A percentile compares a stretch with the other conserved stretches of the same genome.
phyloP scores from a whole-genome alignment of 768 basidiomycete genomes.

The Naganishia onofrii region DNA sequence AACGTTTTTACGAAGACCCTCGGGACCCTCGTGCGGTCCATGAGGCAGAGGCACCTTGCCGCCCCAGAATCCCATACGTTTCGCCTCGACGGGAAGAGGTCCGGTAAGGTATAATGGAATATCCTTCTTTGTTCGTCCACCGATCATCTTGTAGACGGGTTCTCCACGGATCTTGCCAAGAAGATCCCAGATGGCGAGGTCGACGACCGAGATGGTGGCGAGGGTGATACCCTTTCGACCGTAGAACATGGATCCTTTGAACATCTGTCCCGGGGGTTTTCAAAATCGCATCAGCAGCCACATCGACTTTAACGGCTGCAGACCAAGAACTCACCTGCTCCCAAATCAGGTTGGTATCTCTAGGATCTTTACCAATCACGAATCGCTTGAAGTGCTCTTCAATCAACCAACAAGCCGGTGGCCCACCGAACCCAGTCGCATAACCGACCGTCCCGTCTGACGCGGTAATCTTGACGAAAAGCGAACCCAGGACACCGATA shows the following conservation, averaged over 20 bases:
- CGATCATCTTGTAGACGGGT: conserved; percentile 55
- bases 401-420: conserved; percentile 53
- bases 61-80: conserved; percentile 54
- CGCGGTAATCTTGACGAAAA: conserved; percentile 54
- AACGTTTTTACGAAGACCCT: conserved; percentile 53
- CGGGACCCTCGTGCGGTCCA: conserved; percentile 50
- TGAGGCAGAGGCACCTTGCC: conserved; percentile 53
- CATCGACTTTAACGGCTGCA: not conserved
- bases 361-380: conserved; percentile 53
- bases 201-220: conserved; percentile 53
- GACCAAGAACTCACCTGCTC: conserved; percentile 44
- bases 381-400: conserved; percentile 54
- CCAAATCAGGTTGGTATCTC: conserved; percentile 54
- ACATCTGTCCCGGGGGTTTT: conserved; percentile 33
- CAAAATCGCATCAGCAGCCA: not conserved
- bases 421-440: conserved; percentile 54
- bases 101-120: conserved; percentile 54
- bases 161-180: conserved; percentile 54
- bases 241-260: conserved; percentile 53
- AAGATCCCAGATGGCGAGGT: conserved; percentile 54
- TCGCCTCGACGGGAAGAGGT: conserved; percentile 49
- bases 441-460: conserved; percentile 53
- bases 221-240: conserved; percentile 53
- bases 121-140: conserved; percentile 52
- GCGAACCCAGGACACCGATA: conserved; percentile 54